A percentile compares a stretch with the other conserved stretches of the same genome.
These are phyloP conservation scores for Pistacia atlantica DNA, from an alignment of 345 rosid genomes.

Conservation along the genomic window DNA sequence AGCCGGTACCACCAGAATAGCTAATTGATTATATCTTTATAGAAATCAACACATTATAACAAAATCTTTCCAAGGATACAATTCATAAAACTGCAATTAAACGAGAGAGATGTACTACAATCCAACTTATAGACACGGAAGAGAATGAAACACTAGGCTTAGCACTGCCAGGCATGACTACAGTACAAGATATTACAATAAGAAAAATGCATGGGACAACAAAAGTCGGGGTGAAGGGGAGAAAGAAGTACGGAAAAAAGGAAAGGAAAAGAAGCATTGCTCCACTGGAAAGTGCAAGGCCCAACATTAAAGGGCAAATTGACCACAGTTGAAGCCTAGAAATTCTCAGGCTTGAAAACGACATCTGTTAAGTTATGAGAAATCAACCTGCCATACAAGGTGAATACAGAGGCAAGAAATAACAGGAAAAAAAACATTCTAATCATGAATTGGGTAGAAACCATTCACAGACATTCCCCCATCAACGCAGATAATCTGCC, in stretches of 20 bases:
- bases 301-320: neutral
- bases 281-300: neutral
- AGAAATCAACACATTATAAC: neutral
- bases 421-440: constrained; percentile 15
- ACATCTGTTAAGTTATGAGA: neutral
- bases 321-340: neutral
- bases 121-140: neutral
- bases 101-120: neutral
- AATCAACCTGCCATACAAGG: too few species aligned
- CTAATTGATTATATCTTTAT: neutral
- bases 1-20: neutral
- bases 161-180: neutral
- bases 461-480: constrained; percentile 72
- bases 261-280: neutral
- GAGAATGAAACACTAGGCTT: neutral
- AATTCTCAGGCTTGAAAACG: neutral
- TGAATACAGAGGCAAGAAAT: neutral
- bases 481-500: constrained; percentile 68
- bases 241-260: neutral
- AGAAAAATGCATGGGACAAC: neutral
- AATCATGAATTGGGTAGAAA: constrained; percentile 52
- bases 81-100: neutral
- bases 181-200: neutral
- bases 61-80: neutral
- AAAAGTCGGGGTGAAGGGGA: neutral